Evolutionary conservation across 805 yeast species (phyloP), one percentile per base, ranked within the genome.

Genomic region (Saccharomycopsis lassenensis): DNA sequence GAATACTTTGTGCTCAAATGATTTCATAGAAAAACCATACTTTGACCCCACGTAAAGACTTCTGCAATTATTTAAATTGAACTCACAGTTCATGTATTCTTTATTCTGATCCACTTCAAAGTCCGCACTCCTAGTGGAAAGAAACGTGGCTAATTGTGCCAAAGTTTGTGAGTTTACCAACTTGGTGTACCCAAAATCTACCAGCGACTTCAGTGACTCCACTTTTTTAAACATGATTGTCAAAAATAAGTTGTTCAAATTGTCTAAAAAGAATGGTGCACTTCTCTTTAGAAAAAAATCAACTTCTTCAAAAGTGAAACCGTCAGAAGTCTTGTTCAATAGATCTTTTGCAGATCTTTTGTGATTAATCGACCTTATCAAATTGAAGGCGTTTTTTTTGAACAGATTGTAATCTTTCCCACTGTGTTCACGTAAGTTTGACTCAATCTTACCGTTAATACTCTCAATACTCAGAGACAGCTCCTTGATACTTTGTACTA

Each of bases 21-120:
- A 79, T 21, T 94, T 61, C 69, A 87, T 83, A 0, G 95, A 83
- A 52, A 82, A 89, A 2, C 97, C 97, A 33, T 48, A 45, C 22
- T 54, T 30, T 7, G 39, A 33, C n/a, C 46, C 41, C 17, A 33
- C 14, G 17, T 40, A 40, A 7, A 43, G 21, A 24, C 27, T 36
- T 23, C 35, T 25, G 11, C 29, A 36, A 26, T 36, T 36, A 10
- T 20, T 24, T 2, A 31, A 5, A 24, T 24, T 38, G 21, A 37
- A 31, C 12, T 32, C 18, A 24, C 31, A 29, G 17, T 23, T 22
- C 6, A 20, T n/a, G 15, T 7, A 11, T 12, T 27, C 22, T 12
- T 20, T 14, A 27, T 27, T 19, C n/a, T 25, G 10, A 21, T 26
- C 25, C 4, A 4, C 12, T 20, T 33, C 4, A 24, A 17, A 26